Base-by-base conservation (phyloP, 1,139 yeast species). In the Suhomyces terraborum region DNA sequence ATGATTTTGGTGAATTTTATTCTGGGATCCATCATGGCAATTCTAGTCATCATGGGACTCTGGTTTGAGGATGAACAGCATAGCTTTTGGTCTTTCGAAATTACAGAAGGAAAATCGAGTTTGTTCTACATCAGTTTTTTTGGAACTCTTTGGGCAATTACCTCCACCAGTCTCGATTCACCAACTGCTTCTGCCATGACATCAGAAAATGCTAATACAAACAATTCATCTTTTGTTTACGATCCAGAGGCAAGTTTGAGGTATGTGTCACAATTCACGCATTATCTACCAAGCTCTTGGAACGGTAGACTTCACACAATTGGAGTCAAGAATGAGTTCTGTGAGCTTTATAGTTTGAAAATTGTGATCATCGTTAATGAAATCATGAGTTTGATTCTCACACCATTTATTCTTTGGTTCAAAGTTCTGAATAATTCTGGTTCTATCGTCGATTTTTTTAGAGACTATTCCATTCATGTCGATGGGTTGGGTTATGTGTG, bases 401-500 rank as follows among this genome's bases (percentile, higher is more conserved):
- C 96, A 0, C 99, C 98, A 1, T 86, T 88, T 48, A 79, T 94
- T 12, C 67, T 93, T 16, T 89, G 96, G 88, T 82, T 84, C 58
- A 80, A 88, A 22, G 68, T 93, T 21, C 88, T 96, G 10, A 74
- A 74, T 37, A 75, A 80, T 35, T 73, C 93, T 12, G 91, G 88
- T 24, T 72, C 79, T 26, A 84, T 93, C 32, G 79, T 93, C 27
- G 98, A 93, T 58, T 93, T 93, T 56, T 88, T 91, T 62, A 66
- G 98, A 43, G 97, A 93, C 47, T 84, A 80, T 52, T 82, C 95
- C 8, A 82, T 89, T 9, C 94, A 91, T 59, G 88, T 91, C 35
- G 98, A 91, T 64, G 98, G 97, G 0, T 68, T 93, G 33, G 99
- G 98, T 0, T 86, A 91, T 55, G 95, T 93, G 26, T 93, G 98